These are phyloP conservation scores for Neoascochyta sp. DNA, from an alignment of 2,329 filamentous ascomycete species.

Conservation along the genomic window DNA sequence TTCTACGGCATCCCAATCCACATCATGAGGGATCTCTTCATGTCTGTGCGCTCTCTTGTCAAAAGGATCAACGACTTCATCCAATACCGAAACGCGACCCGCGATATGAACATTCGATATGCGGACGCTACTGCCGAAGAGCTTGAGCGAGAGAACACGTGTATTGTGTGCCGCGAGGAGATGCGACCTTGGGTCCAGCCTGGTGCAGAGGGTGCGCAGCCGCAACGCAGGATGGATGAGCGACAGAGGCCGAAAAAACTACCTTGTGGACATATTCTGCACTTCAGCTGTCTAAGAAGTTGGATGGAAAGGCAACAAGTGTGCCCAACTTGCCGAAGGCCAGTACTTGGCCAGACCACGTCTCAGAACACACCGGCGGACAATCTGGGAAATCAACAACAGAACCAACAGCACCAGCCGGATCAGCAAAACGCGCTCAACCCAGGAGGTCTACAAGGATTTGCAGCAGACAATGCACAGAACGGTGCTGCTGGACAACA, in stretches of 20 bases:
- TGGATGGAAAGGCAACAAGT: conserved; percentile 98
- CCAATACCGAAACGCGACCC: conserved; percentile 84
- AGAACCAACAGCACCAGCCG: conserved; percentile 17
- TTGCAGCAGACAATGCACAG: conserved; percentile 17
- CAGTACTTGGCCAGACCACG: conserved; percentile 57
- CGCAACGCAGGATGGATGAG: conserved; percentile 61
- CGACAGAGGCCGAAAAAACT: conserved; percentile 89
- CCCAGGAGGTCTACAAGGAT: conserved; percentile 16
- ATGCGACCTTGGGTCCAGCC: conserved; percentile 76
- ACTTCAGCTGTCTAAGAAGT: conserved; percentile 90
- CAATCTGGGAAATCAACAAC: conserved; percentile 24
- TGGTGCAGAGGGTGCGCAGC: conserved; percentile 37
- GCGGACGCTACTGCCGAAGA: conserved; percentile 88
- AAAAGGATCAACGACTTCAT: conserved; percentile 86
- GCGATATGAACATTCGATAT: conserved; percentile 88
- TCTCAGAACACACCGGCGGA: conserved; percentile 24
- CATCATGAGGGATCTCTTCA: conserved; percentile 91
- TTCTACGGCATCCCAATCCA: conserved; percentile 97
- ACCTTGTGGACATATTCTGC: conserved; percentile 91
- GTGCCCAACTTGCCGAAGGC: conserved; percentile 86
- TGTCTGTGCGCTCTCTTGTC: conserved; percentile 87
- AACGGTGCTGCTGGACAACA: conserved; percentile 18
- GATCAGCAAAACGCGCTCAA: conserved; percentile 13
- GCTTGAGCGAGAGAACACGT: conserved; percentile 80
- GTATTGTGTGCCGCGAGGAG: conserved; percentile 95